Evolutionary conservation across 345 rosid genomes (phyloP).

Genomic region (Eucalyptus sideroxylon): DNA sequence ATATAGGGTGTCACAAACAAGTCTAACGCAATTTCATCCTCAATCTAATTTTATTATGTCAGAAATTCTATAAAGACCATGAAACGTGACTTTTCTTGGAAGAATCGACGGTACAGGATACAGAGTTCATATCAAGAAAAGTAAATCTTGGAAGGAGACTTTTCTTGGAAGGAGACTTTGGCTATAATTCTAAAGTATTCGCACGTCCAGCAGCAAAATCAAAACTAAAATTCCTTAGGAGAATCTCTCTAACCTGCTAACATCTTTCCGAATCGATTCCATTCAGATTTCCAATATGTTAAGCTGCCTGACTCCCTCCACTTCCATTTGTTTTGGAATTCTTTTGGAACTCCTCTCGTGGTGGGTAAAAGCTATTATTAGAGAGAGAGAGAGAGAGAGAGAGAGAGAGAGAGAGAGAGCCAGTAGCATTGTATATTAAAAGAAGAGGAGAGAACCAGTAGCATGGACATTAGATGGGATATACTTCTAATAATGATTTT

Average conservation of each 20-base stretch:
- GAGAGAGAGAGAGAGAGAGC: not conserved
- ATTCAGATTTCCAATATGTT: not conserved
- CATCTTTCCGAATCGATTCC: no score
- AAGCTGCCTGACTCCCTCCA: not conserved
- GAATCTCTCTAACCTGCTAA: not conserved
- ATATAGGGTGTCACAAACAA: not conserved
- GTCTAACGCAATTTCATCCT: not conserved
- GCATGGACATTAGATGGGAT: not conserved
- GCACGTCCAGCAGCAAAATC: not conserved
- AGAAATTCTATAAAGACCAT: not conserved
- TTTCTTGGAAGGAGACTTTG: not conserved
- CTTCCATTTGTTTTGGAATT: not conserved
- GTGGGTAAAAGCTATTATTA: not conserved
- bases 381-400: not conserved
- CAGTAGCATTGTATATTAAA: no score
- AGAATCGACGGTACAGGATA: not conserved
- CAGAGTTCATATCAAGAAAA: not conserved
- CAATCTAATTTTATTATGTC: not conserved
- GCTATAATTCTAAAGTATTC: not conserved
- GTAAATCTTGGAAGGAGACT: not conserved
- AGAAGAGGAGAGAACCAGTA: not conserved
- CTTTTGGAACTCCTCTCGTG: not conserved
- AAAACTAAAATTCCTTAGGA: not conserved
- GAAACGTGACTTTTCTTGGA: no score
- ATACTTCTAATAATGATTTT: not conserved